Conservation (phyloP, 2,329 filamentous ascomycete species). For the Botrytis hyacinthi region DNA sequence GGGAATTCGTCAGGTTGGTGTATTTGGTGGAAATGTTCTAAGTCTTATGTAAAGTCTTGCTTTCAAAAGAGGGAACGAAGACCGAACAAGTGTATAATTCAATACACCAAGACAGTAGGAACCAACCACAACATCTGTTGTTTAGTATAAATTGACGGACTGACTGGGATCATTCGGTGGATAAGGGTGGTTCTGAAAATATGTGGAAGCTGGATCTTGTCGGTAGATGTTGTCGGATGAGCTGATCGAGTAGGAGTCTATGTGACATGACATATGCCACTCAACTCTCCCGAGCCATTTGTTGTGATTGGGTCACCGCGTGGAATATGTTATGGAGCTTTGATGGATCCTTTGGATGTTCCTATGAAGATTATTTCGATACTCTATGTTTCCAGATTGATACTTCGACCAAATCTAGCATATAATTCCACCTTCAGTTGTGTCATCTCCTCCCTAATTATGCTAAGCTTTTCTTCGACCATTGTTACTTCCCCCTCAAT, state of each 20-base stretch:
- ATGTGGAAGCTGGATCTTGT: neutral
- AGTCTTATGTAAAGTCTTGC: neutral
- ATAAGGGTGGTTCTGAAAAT: neutral
- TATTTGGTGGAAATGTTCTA: neutral
- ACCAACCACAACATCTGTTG: no score
- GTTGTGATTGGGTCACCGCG: neutral
- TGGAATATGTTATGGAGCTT: neutral
- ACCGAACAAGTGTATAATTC: neutral
- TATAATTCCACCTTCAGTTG: constrained; percentile 90
- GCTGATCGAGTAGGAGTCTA: neutral
- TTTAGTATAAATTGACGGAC: neutral
- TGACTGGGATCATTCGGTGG: neutral
- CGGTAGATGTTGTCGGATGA: neutral
- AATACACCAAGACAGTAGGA: neutral
- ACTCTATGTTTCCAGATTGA: constrained; percentile 84
- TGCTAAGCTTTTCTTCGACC: constrained; percentile 73
- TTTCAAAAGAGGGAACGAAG: neutral
- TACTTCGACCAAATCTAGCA: constrained; percentile 91
- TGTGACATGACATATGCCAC: neutral
- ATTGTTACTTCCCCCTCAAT: constrained; percentile 74
- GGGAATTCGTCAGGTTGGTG: neutral
- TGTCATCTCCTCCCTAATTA: constrained; percentile 81
- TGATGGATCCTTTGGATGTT: constrained; percentile 13
- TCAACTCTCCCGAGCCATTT: neutral
- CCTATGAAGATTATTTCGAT: constrained; percentile 31